Evolutionary conservation across 2,329 filamentous ascomycete species (phyloP).

Genomic region (Lomentospora prolificans): DNA sequence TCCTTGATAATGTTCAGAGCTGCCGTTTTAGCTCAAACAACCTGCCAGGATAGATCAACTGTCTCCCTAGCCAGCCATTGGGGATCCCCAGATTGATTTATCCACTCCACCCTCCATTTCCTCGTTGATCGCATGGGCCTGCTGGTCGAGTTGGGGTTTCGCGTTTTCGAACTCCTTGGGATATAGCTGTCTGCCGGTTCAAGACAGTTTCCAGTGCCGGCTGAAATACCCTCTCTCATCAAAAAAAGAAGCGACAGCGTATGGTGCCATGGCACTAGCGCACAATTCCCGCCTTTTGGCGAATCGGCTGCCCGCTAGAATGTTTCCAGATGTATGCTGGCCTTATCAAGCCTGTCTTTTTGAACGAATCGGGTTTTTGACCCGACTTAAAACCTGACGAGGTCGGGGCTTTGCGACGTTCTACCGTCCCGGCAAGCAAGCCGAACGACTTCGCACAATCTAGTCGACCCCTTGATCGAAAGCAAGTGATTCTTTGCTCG

Average conservation of each 20-base stretch:
- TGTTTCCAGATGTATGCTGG: neutral
- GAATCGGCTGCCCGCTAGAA: neutral
- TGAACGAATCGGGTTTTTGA: neutral
- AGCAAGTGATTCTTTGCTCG: neutral
- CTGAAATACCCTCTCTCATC: neutral
- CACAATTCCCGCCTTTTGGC: neutral
- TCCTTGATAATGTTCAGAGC: neutral
- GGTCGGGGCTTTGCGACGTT: neutral
- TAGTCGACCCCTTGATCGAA: neutral
- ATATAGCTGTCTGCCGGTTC: neutral
- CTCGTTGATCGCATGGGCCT: neutral
- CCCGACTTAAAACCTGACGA: neutral
- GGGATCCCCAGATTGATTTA: neutral
- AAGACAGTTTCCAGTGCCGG: neutral
- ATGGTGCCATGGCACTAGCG: neutral
- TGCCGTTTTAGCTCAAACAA: slow-evolving; percentile 2
- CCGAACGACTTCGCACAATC: neutral
- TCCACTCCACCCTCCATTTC: neutral
- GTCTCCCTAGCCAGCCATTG: neutral
- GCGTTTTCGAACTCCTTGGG: neutral
- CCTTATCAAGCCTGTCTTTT: neutral
- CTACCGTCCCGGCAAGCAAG: neutral
- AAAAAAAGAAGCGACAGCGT: neutral
- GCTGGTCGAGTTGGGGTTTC: neutral
- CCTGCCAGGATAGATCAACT: neutral